Base-by-base conservation (phyloP, 768 basidiomycete species). In the Phaffia australis region DNA sequence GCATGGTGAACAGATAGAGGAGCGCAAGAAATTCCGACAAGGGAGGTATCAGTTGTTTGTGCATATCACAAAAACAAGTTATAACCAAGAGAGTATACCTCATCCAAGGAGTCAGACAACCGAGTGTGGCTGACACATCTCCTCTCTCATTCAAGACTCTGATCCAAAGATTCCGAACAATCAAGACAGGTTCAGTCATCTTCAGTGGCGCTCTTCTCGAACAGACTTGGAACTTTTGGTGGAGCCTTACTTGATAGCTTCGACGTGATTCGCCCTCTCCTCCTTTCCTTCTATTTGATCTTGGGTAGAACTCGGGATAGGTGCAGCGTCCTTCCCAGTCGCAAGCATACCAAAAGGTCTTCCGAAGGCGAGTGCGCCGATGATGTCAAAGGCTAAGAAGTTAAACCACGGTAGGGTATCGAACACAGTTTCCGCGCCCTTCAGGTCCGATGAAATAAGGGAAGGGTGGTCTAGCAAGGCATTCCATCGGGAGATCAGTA, bases 321-420 rank as follows among this genome's bases (percentile, higher is more conserved):
- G 66, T 1, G 87, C 88, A 11, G 82, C 80, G 72, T 92, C 89
- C 61, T 83, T 83, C 29, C 82, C 85, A 7, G 85, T 82, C 62
- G 82, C 72, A 68, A 93, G 79, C 90, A 94, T 94, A 21, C 89
- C 89, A 71, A 94, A 94, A 0, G 90, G 87, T 1, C 83, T 82
- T 1, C 90, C 90, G 71, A 92, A 92, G 0, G 69, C 58, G 64
- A 71, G 65, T 2, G 71, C 68, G 48, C 70, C 8, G 60, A 47
- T 0, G 71, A 71, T 11, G 70, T 70, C 6, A 70, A 71, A 9
- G 69, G 71, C 32, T 70, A 72, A 32, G 71, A 81, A 84, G 73
- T 84, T 84, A 60, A 72, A 63, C 71, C 64, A 68, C 55, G 71
- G 52, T 9, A 72, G 56, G 29, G 66, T 70, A 58, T 73, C 73